These are phyloP conservation scores for Rhynchospora pubera DNA, from an alignment of 176 grass and related monocot genomes.

Conservation along the genomic window DNA sequence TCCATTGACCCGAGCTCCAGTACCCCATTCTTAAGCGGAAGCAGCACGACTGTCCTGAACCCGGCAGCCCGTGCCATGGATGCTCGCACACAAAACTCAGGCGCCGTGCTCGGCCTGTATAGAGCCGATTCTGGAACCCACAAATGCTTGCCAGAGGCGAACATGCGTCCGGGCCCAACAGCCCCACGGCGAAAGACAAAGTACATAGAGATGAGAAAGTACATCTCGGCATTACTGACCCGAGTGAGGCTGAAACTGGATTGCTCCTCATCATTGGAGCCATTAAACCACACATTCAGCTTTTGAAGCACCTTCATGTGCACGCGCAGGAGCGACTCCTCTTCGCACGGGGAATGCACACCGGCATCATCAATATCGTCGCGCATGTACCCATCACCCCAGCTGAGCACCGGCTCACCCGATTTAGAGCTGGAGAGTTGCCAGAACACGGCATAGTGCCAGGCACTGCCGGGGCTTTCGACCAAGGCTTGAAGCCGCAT, in stretches of 20 bases:
- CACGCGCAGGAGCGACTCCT: constrained; percentile 24
- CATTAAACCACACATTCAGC: constrained; percentile 52
- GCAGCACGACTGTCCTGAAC: constrained; percentile 54
- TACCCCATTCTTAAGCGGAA: constrained; percentile 59
- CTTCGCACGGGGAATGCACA: background rate
- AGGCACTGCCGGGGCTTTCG: constrained; percentile 29
- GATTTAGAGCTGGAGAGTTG: constrained; percentile 41
- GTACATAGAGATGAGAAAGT: constrained; percentile 93
- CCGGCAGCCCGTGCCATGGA: constrained; percentile 56
- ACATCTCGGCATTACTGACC: constrained; percentile 70
- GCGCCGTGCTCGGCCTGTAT: background rate
- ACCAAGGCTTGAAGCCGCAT: constrained; percentile 62
- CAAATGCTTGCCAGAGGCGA: constrained; percentile 38
- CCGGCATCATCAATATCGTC: constrained; percentile 18
- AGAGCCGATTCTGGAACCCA: constrained; percentile 44
- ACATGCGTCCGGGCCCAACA: constrained; percentile 49
- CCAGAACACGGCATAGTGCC: constrained; percentile 87
- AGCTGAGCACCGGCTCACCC: constrained; percentile 40
- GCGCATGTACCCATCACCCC: constrained; percentile 87
- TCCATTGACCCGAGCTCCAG: constrained; percentile 65
- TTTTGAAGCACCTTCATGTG: constrained; percentile 69
- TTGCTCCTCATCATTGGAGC: constrained; percentile 55
- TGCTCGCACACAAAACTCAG: constrained; percentile 50
- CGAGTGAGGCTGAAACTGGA: constrained; percentile 56
- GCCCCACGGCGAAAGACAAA: constrained; percentile 51